These are phyloP conservation scores for Puccinia coronata DNA, from an alignment of 1,284 basidiomycete genomes.

Conservation along the genomic window DNA sequence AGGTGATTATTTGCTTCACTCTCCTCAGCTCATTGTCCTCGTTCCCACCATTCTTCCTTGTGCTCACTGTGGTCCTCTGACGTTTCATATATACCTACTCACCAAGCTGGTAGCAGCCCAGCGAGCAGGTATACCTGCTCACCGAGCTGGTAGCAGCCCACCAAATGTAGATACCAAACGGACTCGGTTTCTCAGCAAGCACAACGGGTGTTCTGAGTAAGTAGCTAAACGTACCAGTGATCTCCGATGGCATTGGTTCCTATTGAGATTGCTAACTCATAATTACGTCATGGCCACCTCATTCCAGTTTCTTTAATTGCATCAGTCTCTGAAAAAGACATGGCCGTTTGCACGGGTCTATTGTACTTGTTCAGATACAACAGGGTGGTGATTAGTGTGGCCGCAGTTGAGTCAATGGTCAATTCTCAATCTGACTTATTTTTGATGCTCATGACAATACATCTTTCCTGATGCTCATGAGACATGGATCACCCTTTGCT, in stretches of 20 bases:
- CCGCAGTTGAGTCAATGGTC: slow-evolving; percentile 34
- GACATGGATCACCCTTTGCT: background rate
- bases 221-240: background rate
- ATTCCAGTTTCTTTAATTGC: slow-evolving; percentile 54
- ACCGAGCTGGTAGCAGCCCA: too few relatives aligned
- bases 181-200: slow-evolving; percentile 25
- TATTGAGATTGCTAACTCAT: background rate
- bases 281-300: background rate
- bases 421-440: background rate
- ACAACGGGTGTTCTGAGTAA: slow-evolving; percentile 18
- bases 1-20: too few relatives aligned
- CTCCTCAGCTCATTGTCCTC: too few relatives aligned
- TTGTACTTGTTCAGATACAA: slow-evolving; percentile 58
- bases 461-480: background rate
- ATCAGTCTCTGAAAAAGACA: slow-evolving; percentile 53
- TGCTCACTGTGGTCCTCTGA: too few relatives aligned
- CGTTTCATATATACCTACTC: too few relatives aligned
- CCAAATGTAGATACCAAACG: slow-evolving; percentile 41
- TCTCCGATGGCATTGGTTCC: background rate
- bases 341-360: slow-evolving; percentile 58
- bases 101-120: too few relatives aligned
- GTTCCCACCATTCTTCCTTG: too few relatives aligned
- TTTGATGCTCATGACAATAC: background rate
- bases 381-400: slow-evolving; percentile 58
- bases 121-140: too few relatives aligned